Evolutionary conservation across 345 rosid genomes (phyloP), one percentile per base, ranked within the genome.

Genomic region (Passiflora organensis): DNA sequence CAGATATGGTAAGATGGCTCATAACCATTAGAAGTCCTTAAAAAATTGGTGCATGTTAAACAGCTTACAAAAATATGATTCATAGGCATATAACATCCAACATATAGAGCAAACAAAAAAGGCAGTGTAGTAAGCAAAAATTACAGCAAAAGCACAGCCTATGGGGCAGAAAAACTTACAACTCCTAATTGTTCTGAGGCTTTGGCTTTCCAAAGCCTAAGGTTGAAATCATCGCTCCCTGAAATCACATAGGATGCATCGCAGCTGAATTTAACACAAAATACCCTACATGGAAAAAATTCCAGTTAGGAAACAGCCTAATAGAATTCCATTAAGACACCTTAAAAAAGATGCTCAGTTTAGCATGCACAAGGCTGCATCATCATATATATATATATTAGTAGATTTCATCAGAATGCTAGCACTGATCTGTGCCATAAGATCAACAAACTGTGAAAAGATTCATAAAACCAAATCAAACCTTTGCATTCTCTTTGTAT

Each of bases 401-500:
- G n/a, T n/a, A 37, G 19, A 25, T 14, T 21, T 28, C 63, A 60
- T 0, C 48, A 23, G 28, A 23, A n/a, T 24, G 25, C 21, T 13
- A 32, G 43, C 43, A 39, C 43, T 2, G 12, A 10, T 39, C 13
- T 10, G 13, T 21, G 48, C 43, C 28, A 52, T 3, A 23, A 2
- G 28, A 43, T 42, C 43, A 28, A 43, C 39, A 32, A 32, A 14
- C 13, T n/a, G 36, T n/a, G 15, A 44, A 55, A 16, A 6, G 10
- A 23, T 39, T 0, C 11, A 48, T 8, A 2, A 52, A 23, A 51
- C 9, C 15, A 2, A 46, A 28, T 37, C 16, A 44, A 55, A 89
- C 99, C 97, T 89, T 76, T 89, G 97, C 99, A 87, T 94, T 75
- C 99, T 89, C 80, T 94, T 94, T 22, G 97, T 81, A 51, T 89